A percentile compares a stretch with the other conserved stretches of the same genome.
phyloP scores from a whole-genome alignment of 768 basidiomycete species.

The Lanmaoa rubissima region DNA sequence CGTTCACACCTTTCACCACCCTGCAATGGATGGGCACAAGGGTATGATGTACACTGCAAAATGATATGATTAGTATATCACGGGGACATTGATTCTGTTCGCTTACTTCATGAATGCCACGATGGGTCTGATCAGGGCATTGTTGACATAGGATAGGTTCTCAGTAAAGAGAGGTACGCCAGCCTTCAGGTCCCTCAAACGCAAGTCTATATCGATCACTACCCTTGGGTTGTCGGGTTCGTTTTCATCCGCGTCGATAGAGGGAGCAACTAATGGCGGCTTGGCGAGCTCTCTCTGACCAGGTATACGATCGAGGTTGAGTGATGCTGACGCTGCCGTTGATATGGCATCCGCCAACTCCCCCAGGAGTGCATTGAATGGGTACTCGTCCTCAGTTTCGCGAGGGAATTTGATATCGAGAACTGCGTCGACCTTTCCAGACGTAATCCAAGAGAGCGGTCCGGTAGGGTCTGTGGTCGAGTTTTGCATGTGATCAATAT shows the following conservation, averaged over 20 bases:
- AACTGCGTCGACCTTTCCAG: slow-evolving; percentile 95
- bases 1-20: slow-evolving; percentile 75
- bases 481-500: slow-evolving; percentile 91
- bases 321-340: slow-evolving; percentile 51
- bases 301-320: slow-evolving; percentile 64
- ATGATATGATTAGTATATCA: slow-evolving; percentile 2
- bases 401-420: slow-evolving; percentile 97
- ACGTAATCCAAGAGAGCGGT: slow-evolving; percentile 96
- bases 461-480: slow-evolving; percentile 72
- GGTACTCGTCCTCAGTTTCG: slow-evolving; percentile 65
- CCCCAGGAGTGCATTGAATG: slow-evolving; percentile 79
- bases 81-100: neutral
- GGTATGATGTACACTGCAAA: slow-evolving; percentile 81
- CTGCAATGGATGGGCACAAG: slow-evolving; percentile 92
- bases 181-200: slow-evolving; percentile 95
- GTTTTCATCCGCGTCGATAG: slow-evolving; percentile 34
- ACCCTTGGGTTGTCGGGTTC: slow-evolving; percentile 45
- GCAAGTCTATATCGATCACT: slow-evolving; percentile 87
- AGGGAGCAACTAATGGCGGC: slow-evolving; percentile 78
- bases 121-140: slow-evolving; percentile 90
- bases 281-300: slow-evolving; percentile 85
- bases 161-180: slow-evolving; percentile 88
- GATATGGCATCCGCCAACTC: slow-evolving; percentile 89
- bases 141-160: slow-evolving; percentile 89
- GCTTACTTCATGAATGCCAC: slow-evolving; percentile 98